These are phyloP conservation scores for Metschnikowia aberdeeniae DNA, from an alignment of 805 yeast genomes.

Conservation along the genomic window DNA sequence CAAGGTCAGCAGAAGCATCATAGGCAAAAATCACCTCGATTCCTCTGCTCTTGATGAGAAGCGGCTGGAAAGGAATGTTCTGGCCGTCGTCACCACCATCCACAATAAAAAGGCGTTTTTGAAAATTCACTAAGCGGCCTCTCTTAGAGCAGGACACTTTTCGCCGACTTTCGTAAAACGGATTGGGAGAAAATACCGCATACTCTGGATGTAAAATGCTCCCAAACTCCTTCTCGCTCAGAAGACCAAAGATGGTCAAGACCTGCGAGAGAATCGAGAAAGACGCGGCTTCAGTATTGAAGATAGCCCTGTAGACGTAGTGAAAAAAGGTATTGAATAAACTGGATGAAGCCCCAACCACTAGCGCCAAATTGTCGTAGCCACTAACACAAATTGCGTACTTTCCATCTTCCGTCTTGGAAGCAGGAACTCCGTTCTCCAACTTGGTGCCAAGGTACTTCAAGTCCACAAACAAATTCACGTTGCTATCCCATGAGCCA, in stretches of 20 bases:
- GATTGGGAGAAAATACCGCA: conserved; percentile 60
- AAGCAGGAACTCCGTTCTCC: conserved; percentile 38
- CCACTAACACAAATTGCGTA: conserved; percentile 44
- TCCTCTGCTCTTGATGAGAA: conserved; percentile 31
- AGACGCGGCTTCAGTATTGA: conserved; percentile 11
- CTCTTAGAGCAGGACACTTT: background rate
- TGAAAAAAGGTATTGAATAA: conserved; percentile 49
- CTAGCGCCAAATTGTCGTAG: conserved; percentile 56
- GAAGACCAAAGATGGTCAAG: conserved; percentile 12
- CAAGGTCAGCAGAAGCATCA: conserved; percentile 48
- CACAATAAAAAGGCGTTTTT: conserved; percentile 28
- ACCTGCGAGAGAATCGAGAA: conserved; percentile 12
- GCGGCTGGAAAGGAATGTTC: conserved; percentile 45
- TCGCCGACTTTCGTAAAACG: conserved; percentile 37
- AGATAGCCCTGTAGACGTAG: conserved; percentile 42
- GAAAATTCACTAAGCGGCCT: conserved; percentile 16
- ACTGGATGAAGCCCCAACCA: conserved; percentile 62
- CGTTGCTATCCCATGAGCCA: conserved; percentile 58
- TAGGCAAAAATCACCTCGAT: conserved; percentile 39
- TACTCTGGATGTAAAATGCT: conserved; percentile 51
- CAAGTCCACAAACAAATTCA: conserved; percentile 46
- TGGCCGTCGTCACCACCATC: conserved; percentile 52
- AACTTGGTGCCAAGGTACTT: conserved; percentile 51
- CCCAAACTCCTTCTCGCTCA: conserved; percentile 12
- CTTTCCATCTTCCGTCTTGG: conserved; percentile 19